These are phyloP conservation scores for Paecilomyces formosus DNA, from an alignment of 2,329 filamentous ascomycete genomes.

Conservation along the genomic window DNA sequence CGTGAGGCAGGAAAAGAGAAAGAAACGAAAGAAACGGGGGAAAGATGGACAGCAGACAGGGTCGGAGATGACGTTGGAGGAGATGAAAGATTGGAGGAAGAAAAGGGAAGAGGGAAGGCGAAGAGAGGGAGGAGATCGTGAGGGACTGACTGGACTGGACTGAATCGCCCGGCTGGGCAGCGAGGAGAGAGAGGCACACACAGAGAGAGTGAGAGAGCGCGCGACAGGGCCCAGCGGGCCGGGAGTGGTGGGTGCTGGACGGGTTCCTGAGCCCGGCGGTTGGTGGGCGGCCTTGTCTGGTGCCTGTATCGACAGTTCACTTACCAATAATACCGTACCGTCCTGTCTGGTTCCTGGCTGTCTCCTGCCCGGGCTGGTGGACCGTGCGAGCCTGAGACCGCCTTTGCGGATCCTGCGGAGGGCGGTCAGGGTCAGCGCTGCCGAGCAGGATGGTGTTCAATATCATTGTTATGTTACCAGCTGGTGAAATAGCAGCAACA, in stretches of 20 bases:
- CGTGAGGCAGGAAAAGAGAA: conserved; percentile 21
- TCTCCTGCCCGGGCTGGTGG: background rate
- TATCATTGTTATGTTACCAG: no score
- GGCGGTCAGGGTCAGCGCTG: background rate
- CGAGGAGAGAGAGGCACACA: no score
- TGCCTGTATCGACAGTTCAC: background rate
- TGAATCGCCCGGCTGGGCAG: no score
- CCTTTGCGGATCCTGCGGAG: background rate
- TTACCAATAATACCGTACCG: no score
- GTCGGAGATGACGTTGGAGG: conserved; percentile 15
- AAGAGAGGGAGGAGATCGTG: background rate
- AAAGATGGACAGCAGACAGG: conserved; percentile 13
- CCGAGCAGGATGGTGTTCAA: no score
- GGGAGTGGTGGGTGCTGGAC: background rate
- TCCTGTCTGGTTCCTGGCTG: background rate
- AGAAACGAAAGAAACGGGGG: conserved; percentile 17
- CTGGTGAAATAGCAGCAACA: no score
- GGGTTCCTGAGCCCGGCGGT: background rate
- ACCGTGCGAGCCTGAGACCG: background rate
- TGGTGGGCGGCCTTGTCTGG: background rate
- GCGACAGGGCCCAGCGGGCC: background rate
- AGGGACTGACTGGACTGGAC: no score
- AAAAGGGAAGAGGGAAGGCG: conserved; percentile 18
- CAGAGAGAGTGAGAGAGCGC: background rate
- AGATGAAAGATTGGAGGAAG: conserved; percentile 18